phyloP scores from a whole-genome alignment of 2,329 filamentous ascomycete species.

The Penicillium sp. region DNA sequence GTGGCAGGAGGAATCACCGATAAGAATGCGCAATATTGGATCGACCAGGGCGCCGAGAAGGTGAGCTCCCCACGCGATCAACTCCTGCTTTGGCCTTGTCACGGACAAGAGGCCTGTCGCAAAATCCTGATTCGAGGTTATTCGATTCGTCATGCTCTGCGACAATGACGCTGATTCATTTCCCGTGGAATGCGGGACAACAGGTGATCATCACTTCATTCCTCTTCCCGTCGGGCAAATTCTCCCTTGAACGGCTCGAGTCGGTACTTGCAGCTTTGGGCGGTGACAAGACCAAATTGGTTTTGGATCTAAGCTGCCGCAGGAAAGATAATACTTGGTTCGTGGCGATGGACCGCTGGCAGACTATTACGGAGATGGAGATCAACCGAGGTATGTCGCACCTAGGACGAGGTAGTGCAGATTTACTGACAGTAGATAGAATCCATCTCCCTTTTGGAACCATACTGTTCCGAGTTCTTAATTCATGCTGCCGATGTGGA shows the following conservation, averaged over 20 bases:
- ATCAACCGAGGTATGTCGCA: constrained; percentile 66
- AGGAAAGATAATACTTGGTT: constrained; percentile 74
- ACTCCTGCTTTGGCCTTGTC: not conserved
- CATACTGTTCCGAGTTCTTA: constrained; percentile 92
- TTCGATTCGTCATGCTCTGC: constrained; percentile 14
- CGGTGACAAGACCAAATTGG: constrained; percentile 72
- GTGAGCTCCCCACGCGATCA: constrained; percentile 48
- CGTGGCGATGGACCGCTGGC: constrained; percentile 99
- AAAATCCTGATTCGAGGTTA: not conserved
- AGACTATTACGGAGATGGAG: constrained; percentile 95
- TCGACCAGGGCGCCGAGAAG: constrained; percentile 83
- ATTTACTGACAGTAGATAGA: constrained; percentile 49
- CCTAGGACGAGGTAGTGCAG: not conserved
- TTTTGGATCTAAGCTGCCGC: constrained; percentile 92
- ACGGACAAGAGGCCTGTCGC: not conserved
- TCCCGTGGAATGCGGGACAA: constrained; percentile 22
- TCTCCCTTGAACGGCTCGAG: constrained; percentile 71
- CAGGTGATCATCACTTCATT: constrained; percentile 97
- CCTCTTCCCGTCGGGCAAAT: constrained; percentile 78
- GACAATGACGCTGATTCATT: constrained; percentile 17
- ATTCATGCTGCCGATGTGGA: constrained; percentile 97
- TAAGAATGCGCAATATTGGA: constrained; percentile 77
- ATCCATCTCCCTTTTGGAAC: constrained; percentile 73
- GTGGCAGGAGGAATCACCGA: constrained; percentile 92
- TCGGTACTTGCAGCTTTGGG: constrained; percentile 68